Evolutionary conservation across 768 basidiomycete species (phyloP), one percentile per base, ranked within the genome.

Genomic region (Tricholoma sp.): DNA sequence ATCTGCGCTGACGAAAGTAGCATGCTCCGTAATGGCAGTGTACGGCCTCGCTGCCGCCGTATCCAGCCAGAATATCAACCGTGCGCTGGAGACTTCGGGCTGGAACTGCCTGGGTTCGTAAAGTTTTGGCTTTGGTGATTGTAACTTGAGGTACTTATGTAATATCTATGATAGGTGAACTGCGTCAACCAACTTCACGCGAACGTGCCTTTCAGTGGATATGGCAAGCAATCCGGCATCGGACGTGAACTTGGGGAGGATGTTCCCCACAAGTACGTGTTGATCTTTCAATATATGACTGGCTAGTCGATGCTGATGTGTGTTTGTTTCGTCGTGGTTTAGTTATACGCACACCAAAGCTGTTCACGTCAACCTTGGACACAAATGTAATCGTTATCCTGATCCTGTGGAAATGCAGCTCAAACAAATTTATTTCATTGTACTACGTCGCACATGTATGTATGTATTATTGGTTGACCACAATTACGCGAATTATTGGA

Each of bases 31-130:
- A 14, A 14, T 37, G 9, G 35, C 35, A 9, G 65, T 78, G 21
- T 96, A 94, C 70, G 95, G 95, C 57, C 83, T 97, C 46, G 93
- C 92, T 12, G 85, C 89, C 2, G 88, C 89, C 7, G 84, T 98
- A 54, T 97, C 94, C 79, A 85, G 89, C 34, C 77, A 83, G 65
- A 79, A 95, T 71, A 71, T 96, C 74, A 83, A 80, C 61, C 80
- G 87, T 24, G 92, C 90, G 0, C 72, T 95, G 54, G 73, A 75
- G 57, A 83, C 85, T 98, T 58, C 81, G 89, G 64, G 89, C 91
- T 4, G 94, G 94, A 32, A 93, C 91, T 5, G 82, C 79, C 3
- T 94, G 88, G 87, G 76, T 54, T 41, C 86, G 58, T 37, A n/a
- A n/a, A 67, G 63, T n/a, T 1, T 1, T 51, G 18, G 18, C 31